Evolutionary conservation across 768 basidiomycete genomes (phyloP), one percentile per base, ranked within the genome.

Genomic region (Agrocybe pediades): DNA sequence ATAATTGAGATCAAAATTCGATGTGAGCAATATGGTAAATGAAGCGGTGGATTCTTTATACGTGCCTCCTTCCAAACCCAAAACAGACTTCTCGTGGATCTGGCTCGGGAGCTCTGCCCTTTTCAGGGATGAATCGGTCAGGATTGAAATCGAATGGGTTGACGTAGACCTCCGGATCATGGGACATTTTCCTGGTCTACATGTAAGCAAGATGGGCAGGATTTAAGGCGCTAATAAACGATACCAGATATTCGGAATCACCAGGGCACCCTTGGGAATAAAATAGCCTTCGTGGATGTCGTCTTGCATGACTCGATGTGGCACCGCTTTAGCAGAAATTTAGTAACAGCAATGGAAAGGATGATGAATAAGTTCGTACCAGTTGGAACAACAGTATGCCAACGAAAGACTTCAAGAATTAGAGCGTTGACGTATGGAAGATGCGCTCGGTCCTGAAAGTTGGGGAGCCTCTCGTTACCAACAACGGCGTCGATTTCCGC

Each of bases 41-140:
- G 46, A 53, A 33, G 51, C 51, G 43, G 26, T 9, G 50, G 44
- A 45, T 36, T 36, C n/a, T 15, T 46, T 24, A 27, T 16, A 68
- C 77, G 55, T 54, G 78, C 79, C 87, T 79, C 69, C 87, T 74
- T 44, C 87, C 87, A 62, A 87, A 90, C 6, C 87, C 87, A 68
- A 88, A 90, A 60, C 81, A 84, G 43, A 84, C 64, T 44, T 74
- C 74, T 50, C 81, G 81, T 54, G 86, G 84, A 66, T 87, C 85
- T 17, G 61, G 65, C 61, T 86, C 82, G 25, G 76, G 76, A 41
- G 67, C 57, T 44, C 67, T 69, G 47, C 65, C 71, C 54, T 71
- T 74, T 17, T 67, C 69, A 63, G 73, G 68, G 26, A 87, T 70
- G 67, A 81, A 87, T 25, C 86, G 80, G 47, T 82, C 82, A 19